A percentile compares a stretch with the other conserved stretches of the same genome.
Evolutionary conservation across 163 green algal species (phyloP).

Genomic region (Scenedesmus sp.): DNA sequence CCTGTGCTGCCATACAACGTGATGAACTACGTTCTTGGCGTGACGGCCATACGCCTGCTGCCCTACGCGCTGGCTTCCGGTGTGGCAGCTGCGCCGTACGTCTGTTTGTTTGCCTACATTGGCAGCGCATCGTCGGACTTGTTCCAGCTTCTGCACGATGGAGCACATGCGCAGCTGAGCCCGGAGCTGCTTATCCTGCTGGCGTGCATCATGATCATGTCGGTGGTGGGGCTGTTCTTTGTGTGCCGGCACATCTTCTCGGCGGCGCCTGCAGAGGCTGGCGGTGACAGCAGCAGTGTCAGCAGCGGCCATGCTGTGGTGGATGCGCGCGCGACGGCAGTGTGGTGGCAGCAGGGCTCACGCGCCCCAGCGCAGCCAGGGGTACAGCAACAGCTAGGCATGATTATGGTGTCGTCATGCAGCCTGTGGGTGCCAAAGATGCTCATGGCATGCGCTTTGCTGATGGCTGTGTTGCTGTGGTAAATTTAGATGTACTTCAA

Average conservation of each 20-base stretch:
- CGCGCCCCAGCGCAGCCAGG: background rate
- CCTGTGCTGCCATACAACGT: slow-evolving; percentile 47
- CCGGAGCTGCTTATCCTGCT: slow-evolving; percentile 36
- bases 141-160: slow-evolving; percentile 12
- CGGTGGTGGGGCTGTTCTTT: slow-evolving; percentile 35
- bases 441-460: background rate
- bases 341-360: background rate
- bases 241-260: slow-evolving; percentile 15
- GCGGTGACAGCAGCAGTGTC: background rate
- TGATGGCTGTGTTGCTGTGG: background rate
- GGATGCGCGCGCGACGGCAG: background rate
- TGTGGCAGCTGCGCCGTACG: slow-evolving; percentile 31
- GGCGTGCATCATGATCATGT: slow-evolving; percentile 46
- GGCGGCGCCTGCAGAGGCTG: background rate
- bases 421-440: background rate
- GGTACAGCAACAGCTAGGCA: background rate
- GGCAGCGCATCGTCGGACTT: slow-evolving; percentile 16
- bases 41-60: slow-evolving; percentile 28
- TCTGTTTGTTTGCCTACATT: slow-evolving; percentile 34
- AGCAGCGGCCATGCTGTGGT: background rate
- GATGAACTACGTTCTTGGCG: slow-evolving; percentile 39
- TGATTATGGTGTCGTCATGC: background rate
- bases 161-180: background rate
- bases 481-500: background rate
- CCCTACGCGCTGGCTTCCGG: slow-evolving; percentile 32